These are phyloP conservation scores for Phyllachora maydis DNA, from an alignment of 2,329 filamentous ascomycete genomes.

Conservation along the genomic window DNA sequence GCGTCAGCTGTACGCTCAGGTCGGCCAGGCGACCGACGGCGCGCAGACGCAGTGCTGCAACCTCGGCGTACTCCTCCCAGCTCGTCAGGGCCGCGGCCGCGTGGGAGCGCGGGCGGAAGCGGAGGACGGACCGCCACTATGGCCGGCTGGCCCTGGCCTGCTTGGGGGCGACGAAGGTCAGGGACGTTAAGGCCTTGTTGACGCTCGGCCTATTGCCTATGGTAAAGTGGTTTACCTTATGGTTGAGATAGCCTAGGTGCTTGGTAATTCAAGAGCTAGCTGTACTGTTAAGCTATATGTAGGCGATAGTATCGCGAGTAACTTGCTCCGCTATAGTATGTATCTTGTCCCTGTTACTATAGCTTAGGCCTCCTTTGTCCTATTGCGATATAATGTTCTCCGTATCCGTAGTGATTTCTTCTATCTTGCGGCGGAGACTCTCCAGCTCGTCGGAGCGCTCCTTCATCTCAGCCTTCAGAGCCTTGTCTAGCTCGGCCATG, in stretches of 20 bases:
- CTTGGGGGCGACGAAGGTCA: slow-evolving; percentile 22
- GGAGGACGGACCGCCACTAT: no score
- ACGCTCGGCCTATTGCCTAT: slow-evolving; percentile 43
- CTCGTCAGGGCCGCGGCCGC: slow-evolving; percentile 30
- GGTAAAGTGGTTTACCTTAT: slow-evolving; percentile 56
- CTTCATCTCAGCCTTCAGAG: slow-evolving; percentile 16
- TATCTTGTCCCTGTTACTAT: slow-evolving; percentile 20
- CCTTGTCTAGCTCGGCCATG: no score
- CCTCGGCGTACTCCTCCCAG: slow-evolving; percentile 75
- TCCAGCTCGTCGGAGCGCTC: slow-evolving; percentile 17
- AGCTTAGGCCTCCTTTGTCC: no score
- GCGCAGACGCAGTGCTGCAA: no score
- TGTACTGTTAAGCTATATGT: slow-evolving; percentile 23
- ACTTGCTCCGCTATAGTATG: slow-evolving; percentile 16
- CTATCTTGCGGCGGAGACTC: no score
- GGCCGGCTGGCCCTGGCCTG: no score
- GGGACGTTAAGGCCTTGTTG: slow-evolving; percentile 37
- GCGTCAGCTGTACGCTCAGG: slow-evolving; percentile 40
- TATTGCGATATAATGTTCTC: slow-evolving; percentile 2
- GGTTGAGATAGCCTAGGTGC: slow-evolving; percentile 20
- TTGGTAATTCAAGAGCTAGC: slow-evolving; percentile 23
- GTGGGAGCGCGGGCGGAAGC: slow-evolving; percentile 12
- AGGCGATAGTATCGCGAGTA: slow-evolving; percentile 19
- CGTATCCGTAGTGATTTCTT: slow-evolving; percentile 5
- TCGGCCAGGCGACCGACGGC: slow-evolving; percentile 31